Conservation (phyloP, 441 rosid species). For the Euphorbia celastroides region DNA sequence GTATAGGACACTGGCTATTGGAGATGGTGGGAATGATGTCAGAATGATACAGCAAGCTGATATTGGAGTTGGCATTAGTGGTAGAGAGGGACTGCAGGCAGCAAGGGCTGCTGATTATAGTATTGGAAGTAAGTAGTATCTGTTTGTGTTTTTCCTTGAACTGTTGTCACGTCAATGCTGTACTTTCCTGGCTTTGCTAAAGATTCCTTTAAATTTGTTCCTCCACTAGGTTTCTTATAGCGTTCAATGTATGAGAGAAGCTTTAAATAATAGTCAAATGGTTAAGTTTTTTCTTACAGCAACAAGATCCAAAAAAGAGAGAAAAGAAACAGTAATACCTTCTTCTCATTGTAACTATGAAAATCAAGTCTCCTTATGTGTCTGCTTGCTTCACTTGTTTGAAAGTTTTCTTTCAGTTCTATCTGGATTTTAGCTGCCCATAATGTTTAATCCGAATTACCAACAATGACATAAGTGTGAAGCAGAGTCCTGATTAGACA, state of each 20-base stretch:
- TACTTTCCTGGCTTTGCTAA: not conserved
- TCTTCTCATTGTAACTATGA: not conserved
- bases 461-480: not conserved
- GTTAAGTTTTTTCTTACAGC: constrained; percentile 1
- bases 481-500: not conserved
- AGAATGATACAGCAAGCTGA: constrained; percentile 99
- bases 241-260: not conserved
- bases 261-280: not conserved
- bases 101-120: constrained; percentile 99
- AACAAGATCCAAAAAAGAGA: not conserved
- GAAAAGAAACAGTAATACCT: not conserved
- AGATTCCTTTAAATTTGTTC: not conserved
- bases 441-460: not conserved
- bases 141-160: constrained; percentile 5
- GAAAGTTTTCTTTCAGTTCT: not conserved
- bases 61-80: constrained; percentile 96
- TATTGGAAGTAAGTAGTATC: constrained; percentile 67
- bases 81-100: constrained; percentile 99
- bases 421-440: not conserved
- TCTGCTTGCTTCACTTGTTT: constrained; percentile 2
- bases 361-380: not conserved
- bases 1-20: constrained; percentile 95
- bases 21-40: constrained; percentile 99
- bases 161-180: not conserved
- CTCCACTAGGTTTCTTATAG: not conserved